Base-by-base conservation (phyloP, 1,284 basidiomycete species). In the Tremellales sp. region DNA sequence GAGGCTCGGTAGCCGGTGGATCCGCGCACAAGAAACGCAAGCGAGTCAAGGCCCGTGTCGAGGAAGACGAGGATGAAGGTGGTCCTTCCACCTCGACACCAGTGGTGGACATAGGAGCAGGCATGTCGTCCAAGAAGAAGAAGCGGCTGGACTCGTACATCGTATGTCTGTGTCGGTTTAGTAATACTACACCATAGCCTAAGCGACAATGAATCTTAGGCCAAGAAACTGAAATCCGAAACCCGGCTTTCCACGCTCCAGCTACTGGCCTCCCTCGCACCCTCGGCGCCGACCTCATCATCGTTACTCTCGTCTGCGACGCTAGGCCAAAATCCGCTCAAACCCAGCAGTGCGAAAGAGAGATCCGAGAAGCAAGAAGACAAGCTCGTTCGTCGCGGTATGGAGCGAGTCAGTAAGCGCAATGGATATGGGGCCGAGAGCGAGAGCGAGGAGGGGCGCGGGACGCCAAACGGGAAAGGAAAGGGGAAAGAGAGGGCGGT, bases 301-400 rank as follows among this genome's bases (percentile, higher is more conserved):
- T 51, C 58, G 6, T 52, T 70, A 26, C 52, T 60, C 8, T 66
- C 67, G 6, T 57, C 66, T 3, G 55, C 63, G 3, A 59, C 60
- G 3, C 50, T 65, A 1, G 69, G 68, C 5, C 72, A 73, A 51
- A 68, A 66, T 38, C 72, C 72, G 0, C 21, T 57, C 2, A 62
- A 61, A 19, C 70, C 70, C 1, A 60, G 61, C 2, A 71, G 66
- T 27, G 70, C 72, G 0, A 47, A 63, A 36, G 61, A 73, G 35
- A 83, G 94, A 63, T 85, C 85, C 0, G 81, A 87, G 38, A 83
- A 82, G 62, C 86, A 88, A 52, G 87, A 89, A 68, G 83, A 81
- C 57, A 75, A 84, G 12, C 78, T 80, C 48, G 81, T 84, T 10
- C 76, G 85, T 40, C 77, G 86, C 41, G 81, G 83, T 46, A 83